Conservation (phyloP, 352 stramenopile species). For the Nothophytophthora sp. region DNA sequence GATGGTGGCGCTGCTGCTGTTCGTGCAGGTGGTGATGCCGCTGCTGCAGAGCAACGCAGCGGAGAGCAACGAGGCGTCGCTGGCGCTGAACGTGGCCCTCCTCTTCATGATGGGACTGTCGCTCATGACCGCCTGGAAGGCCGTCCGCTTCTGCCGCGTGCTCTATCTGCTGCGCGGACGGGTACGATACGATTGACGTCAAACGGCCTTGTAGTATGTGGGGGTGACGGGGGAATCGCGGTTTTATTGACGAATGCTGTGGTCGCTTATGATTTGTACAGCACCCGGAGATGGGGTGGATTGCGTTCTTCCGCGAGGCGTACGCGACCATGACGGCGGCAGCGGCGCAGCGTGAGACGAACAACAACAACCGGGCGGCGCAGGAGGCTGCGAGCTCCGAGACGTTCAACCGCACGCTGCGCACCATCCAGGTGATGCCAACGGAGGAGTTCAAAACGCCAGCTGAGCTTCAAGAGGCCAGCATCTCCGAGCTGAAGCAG, state of each 20-base stretch:
- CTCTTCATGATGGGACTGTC: slow-evolving; percentile 61
- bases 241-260: background rate
- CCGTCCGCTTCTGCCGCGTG: slow-evolving; percentile 57
- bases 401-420: slow-evolving; percentile 70
- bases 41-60: slow-evolving; percentile 70
- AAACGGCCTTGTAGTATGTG: background rate
- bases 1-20: slow-evolving; percentile 77
- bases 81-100: slow-evolving; percentile 54
- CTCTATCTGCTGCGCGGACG: slow-evolving; percentile 44
- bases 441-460: slow-evolving; percentile 79
- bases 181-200: slow-evolving; percentile 12
- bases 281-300: slow-evolving; percentile 60
- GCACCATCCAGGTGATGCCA: slow-evolving; percentile 80
- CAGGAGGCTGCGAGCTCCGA: slow-evolving; percentile 45
- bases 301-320: slow-evolving; percentile 57
- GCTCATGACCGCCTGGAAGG: slow-evolving; percentile 52
- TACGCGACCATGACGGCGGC: slow-evolving; percentile 41
- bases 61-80: slow-evolving; percentile 48
- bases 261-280: too few relatives aligned
- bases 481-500: slow-evolving; percentile 75
- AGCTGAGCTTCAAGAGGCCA: slow-evolving; percentile 47
- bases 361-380: slow-evolving; percentile 31
- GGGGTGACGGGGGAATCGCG: background rate
- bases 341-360: slow-evolving; percentile 34
- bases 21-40: slow-evolving; percentile 77